These are phyloP conservation scores for Dianthus caryophyllus DNA, from an alignment of 148 eudicot genomes.

Conservation along the genomic window DNA sequence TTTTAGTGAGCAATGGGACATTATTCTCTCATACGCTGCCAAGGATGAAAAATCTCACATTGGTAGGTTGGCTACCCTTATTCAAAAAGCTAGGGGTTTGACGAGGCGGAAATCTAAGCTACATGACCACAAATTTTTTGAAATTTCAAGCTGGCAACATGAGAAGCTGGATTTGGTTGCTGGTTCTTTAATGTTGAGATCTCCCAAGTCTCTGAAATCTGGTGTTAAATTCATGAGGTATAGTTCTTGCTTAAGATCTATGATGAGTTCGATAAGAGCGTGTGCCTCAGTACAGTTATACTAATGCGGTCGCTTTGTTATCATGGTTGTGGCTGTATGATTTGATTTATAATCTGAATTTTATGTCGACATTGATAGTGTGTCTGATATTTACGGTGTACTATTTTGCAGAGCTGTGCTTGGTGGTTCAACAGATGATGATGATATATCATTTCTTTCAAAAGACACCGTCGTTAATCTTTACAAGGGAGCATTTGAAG, in stretches of 20 bases:
- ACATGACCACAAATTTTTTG: constrained; percentile 12
- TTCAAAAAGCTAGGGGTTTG: constrained; percentile 57
- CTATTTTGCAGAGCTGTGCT: constrained; percentile 63
- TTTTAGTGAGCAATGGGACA: constrained; percentile 72
- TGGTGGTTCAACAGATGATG: constrained; percentile 54
- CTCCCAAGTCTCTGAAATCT: constrained; percentile 33
- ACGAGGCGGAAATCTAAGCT: constrained; percentile 26
- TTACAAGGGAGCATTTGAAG: constrained; percentile 45
- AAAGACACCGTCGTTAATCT: constrained; percentile 39
- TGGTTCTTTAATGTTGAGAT: constrained; percentile 37
- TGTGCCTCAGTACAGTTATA: neutral
- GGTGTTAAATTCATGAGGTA: constrained; percentile 62
- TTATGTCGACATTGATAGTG: neutral
- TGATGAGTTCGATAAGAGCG: neutral
- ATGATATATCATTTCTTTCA: constrained; percentile 49
- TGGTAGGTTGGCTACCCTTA: constrained; percentile 44
- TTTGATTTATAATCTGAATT: neutral
- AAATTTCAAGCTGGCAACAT: constrained; percentile 60
- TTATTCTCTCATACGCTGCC: constrained; percentile 49
- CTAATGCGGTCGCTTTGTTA: neutral
- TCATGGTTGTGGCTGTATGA: neutral
- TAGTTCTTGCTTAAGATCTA: constrained; percentile 11
- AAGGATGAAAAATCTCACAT: constrained; percentile 23
- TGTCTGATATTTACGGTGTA: neutral
- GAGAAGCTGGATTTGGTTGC: constrained; percentile 67